These are phyloP conservation scores for Oropetium thomaeum DNA, from an alignment of 176 grass and related monocot species.

Conservation along the genomic window DNA sequence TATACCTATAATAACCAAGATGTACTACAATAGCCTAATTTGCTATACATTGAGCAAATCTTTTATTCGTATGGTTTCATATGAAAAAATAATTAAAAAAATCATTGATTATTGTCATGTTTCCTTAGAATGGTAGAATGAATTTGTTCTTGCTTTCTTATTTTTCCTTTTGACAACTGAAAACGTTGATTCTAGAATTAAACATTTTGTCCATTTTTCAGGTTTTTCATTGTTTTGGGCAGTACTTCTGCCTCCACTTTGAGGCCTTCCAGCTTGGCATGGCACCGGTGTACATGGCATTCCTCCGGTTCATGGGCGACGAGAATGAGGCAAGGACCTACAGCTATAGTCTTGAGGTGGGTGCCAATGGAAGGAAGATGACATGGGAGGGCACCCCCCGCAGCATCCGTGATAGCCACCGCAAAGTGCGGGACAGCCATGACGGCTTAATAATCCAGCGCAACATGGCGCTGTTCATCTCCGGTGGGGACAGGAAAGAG, in stretches of 20 bases:
- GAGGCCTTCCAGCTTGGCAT: slow-evolving; percentile 34
- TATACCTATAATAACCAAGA: neutral
- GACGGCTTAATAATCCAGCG: slow-evolving; percentile 33
- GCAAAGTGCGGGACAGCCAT: slow-evolving; percentile 36
- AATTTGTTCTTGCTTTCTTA: neutral
- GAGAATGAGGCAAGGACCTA: slow-evolving; percentile 28
- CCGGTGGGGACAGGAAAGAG: slow-evolving; percentile 22
- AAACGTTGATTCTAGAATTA: neutral
- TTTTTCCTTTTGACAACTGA: neutral
- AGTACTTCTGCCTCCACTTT: slow-evolving; percentile 38
- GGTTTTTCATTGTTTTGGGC: slow-evolving; percentile 43
- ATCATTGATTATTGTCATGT: neutral
- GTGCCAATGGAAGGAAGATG: slow-evolving; percentile 40
- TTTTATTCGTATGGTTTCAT: neutral
- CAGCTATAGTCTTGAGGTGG: slow-evolving; percentile 30
- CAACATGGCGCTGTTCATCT: slow-evolving; percentile 39
- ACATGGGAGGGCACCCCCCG: slow-evolving; percentile 29
- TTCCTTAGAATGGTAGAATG: neutral
- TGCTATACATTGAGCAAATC: neutral
- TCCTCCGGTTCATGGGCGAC: slow-evolving; percentile 30
- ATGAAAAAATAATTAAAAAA: neutral
- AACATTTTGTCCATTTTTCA: neutral
- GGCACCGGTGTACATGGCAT: slow-evolving; percentile 36
- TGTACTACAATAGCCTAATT: neutral
- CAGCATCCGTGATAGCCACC: slow-evolving; percentile 31